A percentile compares a stretch with the other conserved stretches of the same genome.
These are phyloP conservation scores for Tetrahymena malaccensis DNA, from an alignment of 73 alveolate species.

Conservation along the genomic window DNA sequence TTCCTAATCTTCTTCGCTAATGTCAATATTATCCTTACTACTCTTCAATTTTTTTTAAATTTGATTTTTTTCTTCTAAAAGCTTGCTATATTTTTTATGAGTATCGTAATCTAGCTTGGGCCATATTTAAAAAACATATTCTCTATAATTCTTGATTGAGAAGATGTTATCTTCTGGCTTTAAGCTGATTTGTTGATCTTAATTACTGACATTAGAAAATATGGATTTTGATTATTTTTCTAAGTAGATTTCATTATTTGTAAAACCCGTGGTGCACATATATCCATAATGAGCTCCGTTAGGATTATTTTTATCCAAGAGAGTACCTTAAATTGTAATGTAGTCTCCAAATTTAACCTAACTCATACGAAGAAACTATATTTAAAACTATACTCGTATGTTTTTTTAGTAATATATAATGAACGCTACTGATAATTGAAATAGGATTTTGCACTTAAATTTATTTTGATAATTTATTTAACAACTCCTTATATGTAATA, in stretches of 20 bases:
- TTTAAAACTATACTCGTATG: not conserved
- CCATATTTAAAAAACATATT: slow-evolving; percentile 39
- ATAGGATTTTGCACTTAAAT: not conserved
- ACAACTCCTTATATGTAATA: no score
- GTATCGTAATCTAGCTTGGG: slow-evolving; percentile 54
- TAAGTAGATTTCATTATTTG: not conserved
- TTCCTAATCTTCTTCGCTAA: not conserved
- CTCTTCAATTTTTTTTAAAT: not conserved
- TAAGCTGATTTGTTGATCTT: not conserved
- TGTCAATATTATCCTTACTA: not conserved
- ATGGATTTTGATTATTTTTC: not conserved
- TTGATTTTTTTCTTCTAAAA: not conserved
- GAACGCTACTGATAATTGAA: not conserved
- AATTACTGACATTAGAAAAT: not conserved
- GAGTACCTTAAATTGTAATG: not conserved
- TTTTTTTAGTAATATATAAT: not conserved
- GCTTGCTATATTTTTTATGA: slow-evolving; percentile 39
- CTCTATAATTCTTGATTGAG: slow-evolving; percentile 42
- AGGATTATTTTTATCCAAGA: not conserved
- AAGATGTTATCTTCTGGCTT: not conserved
- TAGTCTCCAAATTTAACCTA: not conserved
- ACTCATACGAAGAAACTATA: not conserved
- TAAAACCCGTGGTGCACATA: not conserved
- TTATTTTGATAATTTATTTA: no score
- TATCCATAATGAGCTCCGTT: not conserved